Conservation (phyloP, 1,139 yeast species). For the Suzukiozyma palmioleophila region DNA sequence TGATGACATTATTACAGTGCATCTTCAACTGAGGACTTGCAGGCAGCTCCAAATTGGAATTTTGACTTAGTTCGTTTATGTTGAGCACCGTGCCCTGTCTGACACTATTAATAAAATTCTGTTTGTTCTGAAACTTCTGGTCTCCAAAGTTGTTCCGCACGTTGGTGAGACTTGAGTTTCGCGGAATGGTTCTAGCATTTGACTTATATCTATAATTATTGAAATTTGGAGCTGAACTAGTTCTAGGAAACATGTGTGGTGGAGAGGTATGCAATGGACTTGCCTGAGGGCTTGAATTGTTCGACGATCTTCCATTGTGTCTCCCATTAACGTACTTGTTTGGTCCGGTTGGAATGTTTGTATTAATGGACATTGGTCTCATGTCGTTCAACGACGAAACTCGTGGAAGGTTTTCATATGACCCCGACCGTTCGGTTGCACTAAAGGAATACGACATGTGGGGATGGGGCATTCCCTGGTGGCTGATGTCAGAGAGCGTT, state of each 20-base stretch:
- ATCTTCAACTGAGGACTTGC: neutral
- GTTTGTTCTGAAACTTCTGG: neutral
- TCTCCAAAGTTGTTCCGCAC: neutral
- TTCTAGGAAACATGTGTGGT: neutral
- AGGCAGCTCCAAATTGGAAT: neutral
- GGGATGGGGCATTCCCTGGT: neutral
- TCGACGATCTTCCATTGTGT: no score
- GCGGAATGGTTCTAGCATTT: neutral
- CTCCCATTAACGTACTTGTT: no score
- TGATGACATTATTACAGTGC: slow-evolving; percentile 1
- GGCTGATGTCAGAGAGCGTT: neutral
- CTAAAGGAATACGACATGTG: neutral
- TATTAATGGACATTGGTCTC: neutral
- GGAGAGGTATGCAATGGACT: neutral
- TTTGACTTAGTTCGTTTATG: neutral
- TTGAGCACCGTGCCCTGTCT: neutral
- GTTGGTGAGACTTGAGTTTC: neutral
- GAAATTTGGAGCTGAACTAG: neutral
- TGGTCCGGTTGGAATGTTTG: no score
- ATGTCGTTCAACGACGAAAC: neutral
- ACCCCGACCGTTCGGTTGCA: neutral
- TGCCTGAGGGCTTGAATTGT: no score
- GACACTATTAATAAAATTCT: neutral
- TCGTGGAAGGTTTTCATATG: neutral
- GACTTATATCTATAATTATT: neutral